Conservation (phyloP, 2,329 filamentous ascomycete genomes). For the Penicillium corylophilum region DNA sequence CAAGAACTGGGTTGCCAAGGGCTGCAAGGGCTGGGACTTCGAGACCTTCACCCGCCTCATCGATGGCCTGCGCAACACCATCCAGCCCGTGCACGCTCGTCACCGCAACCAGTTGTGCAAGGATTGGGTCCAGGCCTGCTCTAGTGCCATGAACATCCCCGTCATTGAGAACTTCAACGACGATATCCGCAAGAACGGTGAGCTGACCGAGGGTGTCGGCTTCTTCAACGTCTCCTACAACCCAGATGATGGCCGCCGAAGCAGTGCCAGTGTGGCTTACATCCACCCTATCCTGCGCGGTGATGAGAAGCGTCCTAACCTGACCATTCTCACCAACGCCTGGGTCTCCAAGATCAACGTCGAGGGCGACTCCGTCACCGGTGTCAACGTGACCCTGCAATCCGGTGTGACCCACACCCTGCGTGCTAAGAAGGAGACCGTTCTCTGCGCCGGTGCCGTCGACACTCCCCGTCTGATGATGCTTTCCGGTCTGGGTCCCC, state of each 20-base stretch:
- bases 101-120: conserved; percentile 89
- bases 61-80: conserved; percentile 83
- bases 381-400: conserved; percentile 68
- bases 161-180: conserved; percentile 83
- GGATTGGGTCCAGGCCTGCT: conserved; percentile 84
- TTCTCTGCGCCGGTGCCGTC: conserved; percentile 76
- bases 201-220: conserved; percentile 73
- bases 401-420: conserved; percentile 57
- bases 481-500: conserved; percentile 54
- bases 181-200: conserved; percentile 71
- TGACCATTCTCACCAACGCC: conserved; percentile 82
- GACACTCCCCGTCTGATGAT: conserved; percentile 72
- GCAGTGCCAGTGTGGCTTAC: conserved; percentile 85
- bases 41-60: conserved; percentile 77
- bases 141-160: conserved; percentile 74
- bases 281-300: conserved; percentile 87
- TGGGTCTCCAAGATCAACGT: conserved; percentile 84
- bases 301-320: conserved; percentile 76
- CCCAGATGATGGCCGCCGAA: conserved; percentile 79
- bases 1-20: conserved; percentile 77
- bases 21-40: conserved; percentile 84
- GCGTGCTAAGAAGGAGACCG: conserved; percentile 69
- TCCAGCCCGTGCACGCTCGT: conserved; percentile 80
- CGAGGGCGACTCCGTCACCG: conserved; percentile 66
- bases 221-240: conserved; percentile 93